Percentiles rank a stretch among this genome's conserved stretches.
These are phyloP conservation scores for Nakazawaea holstii DNA, from an alignment of 805 yeast genomes.

Conservation along the genomic window DNA sequence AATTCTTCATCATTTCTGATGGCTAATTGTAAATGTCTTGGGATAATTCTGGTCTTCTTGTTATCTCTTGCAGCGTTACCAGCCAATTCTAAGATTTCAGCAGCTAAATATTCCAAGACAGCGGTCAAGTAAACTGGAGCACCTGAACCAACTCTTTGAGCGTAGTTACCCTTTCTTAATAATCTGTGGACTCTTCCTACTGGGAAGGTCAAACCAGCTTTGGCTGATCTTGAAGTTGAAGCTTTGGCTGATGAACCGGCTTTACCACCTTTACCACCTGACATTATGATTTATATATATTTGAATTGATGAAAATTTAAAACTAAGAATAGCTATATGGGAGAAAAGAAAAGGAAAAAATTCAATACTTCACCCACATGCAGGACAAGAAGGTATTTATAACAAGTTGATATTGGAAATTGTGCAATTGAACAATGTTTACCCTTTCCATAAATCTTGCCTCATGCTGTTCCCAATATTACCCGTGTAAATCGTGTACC, in stretches of 20 bases:
- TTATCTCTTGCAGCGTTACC: constrained; percentile 98
- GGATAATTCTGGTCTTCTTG: constrained; percentile 98
- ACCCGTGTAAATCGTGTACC: background rate
- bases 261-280: constrained; percentile 85
- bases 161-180: constrained; percentile 95
- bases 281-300: constrained; percentile 29
- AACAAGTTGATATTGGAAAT: background rate
- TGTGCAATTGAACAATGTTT: background rate
- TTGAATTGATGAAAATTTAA: background rate
- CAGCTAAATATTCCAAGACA: constrained; percentile 93
- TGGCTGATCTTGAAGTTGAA: constrained; percentile 96
- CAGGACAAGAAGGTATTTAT: background rate
- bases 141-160: constrained; percentile 98
- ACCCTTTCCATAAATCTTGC: too few relatives aligned
- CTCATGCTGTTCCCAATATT: background rate
- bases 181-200: constrained; percentile 99
- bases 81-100: constrained; percentile 96
- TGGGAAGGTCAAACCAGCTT: constrained; percentile 99
- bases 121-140: constrained; percentile 98
- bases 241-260: constrained; percentile 94
- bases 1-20: constrained; percentile 98
- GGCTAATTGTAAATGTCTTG: constrained; percentile 98
- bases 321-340: constrained; percentile 2
- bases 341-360: background rate
- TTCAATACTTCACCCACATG: background rate